Percentiles rank a stretch among this genome's conserved stretches.
phyloP scores from a whole-genome alignment of 2,329 filamentous ascomycete genomes.

The Fusarium multiceps region DNA sequence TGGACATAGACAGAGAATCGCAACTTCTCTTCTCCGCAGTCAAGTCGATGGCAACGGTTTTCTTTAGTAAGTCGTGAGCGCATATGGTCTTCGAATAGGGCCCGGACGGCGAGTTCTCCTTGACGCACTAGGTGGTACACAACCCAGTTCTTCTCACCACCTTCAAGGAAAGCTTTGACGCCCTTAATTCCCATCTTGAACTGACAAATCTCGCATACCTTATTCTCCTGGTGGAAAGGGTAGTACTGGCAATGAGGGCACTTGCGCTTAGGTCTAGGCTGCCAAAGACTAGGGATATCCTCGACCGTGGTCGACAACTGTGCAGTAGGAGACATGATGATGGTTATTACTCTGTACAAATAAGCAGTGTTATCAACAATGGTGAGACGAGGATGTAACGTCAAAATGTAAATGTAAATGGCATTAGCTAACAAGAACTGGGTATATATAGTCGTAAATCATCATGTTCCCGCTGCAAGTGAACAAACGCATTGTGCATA shows the following conservation, averaged over 20 bases:
- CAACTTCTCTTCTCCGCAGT: not conserved
- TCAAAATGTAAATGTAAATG: constrained; percentile 11
- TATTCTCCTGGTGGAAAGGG: not conserved
- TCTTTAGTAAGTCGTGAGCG: constrained; percentile 11
- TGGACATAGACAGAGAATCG: constrained; percentile 2
- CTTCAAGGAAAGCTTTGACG: not conserved
- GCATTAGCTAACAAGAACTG: constrained; percentile 31
- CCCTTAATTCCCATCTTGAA: not conserved
- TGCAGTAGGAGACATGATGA: not conserved
- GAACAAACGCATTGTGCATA: constrained; percentile 30
- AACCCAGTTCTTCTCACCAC: constrained; percentile 7
- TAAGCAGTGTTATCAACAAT: not conserved
- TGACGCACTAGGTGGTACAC: constrained; percentile 17
- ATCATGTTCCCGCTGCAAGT: constrained; percentile 29
- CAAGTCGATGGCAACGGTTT: constrained; percentile 13
- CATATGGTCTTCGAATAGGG: constrained; percentile 4
- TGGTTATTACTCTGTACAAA: not conserved
- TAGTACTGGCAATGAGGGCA: constrained; percentile 30
- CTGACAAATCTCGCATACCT: constrained; percentile 22
- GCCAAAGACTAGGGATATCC: not conserved
- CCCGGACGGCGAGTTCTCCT: constrained; percentile 2
- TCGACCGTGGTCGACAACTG: not conserved
- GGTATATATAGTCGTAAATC: constrained; percentile 42
- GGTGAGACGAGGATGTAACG: not conserved
- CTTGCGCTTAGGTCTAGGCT: not conserved